phyloP scores from a whole-genome alignment of 805 yeast genomes.

The Yamadazyma paraphyllophila region DNA sequence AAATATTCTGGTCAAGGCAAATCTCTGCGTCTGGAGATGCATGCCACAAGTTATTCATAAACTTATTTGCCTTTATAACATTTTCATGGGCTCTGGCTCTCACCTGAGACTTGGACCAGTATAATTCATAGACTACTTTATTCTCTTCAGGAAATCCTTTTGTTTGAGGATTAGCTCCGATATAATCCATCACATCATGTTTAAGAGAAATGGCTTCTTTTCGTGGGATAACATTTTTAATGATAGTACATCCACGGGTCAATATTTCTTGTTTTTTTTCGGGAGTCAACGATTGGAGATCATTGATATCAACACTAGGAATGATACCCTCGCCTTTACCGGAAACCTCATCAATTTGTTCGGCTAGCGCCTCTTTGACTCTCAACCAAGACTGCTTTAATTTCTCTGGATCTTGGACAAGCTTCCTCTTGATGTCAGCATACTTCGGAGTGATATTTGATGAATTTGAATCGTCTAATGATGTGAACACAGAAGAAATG shows the following conservation, averaged over 20 bases:
- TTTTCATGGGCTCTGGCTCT: conserved; percentile 39
- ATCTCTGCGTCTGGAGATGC: conserved; percentile 22
- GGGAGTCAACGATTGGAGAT: conserved; percentile 12
- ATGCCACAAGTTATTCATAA: conserved; percentile 15
- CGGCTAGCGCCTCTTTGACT: conserved; percentile 1
- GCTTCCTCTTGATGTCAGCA: conserved; percentile 1
- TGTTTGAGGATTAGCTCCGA: conserved; percentile 23
- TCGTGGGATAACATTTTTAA: conserved; percentile 16
- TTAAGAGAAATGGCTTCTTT: conserved; percentile 18
- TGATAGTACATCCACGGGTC: conserved; percentile 17
- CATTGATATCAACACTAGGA: conserved; percentile 22
- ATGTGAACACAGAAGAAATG: conserved; percentile 10
- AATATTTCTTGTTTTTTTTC: conserved; percentile 12
- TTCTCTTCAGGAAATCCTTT: conserved; percentile 29
- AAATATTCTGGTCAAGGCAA: conserved; percentile 26
- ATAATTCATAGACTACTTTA: conserved; percentile 32
- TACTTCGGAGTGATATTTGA: neutral
- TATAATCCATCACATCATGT: conserved; percentile 16
- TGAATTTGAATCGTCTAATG: conserved; percentile 1
- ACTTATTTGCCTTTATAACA: conserved; percentile 15
- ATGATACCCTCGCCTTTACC: conserved; percentile 19
- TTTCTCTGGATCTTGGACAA: conserved; percentile 1
- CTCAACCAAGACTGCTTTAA: conserved; percentile 5
- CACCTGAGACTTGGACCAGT: conserved; percentile 40
- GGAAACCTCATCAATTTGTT: conserved; percentile 15